phyloP scores from a whole-genome alignment of 2,329 filamentous ascomycete species.

The Juglanconis sp. region DNA sequence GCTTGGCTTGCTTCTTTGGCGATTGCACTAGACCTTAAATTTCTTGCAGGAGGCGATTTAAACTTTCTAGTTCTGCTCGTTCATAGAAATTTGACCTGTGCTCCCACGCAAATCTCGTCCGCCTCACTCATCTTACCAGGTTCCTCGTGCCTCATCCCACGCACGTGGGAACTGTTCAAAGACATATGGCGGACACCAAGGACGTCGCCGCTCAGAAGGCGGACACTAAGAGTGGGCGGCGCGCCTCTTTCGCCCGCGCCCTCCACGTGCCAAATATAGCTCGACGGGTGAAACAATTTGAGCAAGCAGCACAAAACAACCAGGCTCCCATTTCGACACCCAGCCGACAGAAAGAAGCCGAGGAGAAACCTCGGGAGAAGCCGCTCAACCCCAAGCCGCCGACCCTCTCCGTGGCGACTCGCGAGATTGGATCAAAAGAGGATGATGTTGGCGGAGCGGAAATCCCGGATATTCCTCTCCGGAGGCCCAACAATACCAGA shows the following conservation, averaged over 20 bases:
- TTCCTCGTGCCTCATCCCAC: background rate
- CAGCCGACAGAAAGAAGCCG: conserved; percentile 1
- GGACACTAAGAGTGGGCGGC: conserved; percentile 7
- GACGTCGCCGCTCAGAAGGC: background rate
- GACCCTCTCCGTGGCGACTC: background rate
- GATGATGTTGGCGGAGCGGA: conserved; percentile 8
- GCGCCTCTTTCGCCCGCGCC: conserved; percentile 15
- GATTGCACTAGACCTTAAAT: background rate
- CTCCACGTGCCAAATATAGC: conserved; percentile 15
- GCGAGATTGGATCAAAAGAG: background rate
- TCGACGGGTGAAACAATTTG: conserved; percentile 1
- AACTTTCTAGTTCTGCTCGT: background rate
- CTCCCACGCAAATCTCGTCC: background rate
- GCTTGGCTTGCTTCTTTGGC: background rate
- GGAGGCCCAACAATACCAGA: conserved; percentile 4
- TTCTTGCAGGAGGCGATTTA: background rate
- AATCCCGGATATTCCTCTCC: conserved; percentile 17
- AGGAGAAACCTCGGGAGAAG: background rate
- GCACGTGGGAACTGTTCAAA: background rate
- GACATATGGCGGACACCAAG: conserved; percentile 12
- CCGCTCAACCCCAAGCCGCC: background rate
- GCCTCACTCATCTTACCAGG: background rate
- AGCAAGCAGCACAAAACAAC: background rate
- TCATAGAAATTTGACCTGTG: background rate
- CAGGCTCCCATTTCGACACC: background rate